Conservation (phyloP, 2,329 filamentous ascomycete species). For the Pseudomassariella vexata region DNA sequence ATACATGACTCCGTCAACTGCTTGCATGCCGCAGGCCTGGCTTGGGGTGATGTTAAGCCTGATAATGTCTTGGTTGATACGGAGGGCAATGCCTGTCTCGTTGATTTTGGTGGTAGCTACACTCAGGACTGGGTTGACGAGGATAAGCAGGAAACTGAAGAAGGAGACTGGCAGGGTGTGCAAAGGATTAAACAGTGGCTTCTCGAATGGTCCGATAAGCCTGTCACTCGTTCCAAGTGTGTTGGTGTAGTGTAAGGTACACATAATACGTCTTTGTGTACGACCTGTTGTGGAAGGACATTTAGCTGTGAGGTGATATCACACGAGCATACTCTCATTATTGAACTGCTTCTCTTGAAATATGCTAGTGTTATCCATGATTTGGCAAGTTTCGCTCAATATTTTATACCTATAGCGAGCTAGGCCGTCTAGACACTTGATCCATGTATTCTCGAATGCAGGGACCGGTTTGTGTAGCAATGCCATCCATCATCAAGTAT, state of each 20-base stretch:
- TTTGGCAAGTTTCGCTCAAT: too few species aligned
- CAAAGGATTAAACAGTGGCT: constrained; percentile 1
- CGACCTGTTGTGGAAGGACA: too few species aligned
- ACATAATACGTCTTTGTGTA: too few species aligned
- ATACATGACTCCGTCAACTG: too few species aligned
- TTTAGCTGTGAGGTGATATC: too few species aligned
- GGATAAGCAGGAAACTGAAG: constrained; percentile 12
- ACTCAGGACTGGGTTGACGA: constrained; percentile 16
- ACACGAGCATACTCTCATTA: too few species aligned
- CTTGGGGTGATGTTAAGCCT: constrained; percentile 10
- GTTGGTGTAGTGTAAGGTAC: too few species aligned
- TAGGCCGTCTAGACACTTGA: constrained; percentile 84
- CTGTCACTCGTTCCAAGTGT: too few species aligned
- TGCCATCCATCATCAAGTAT: constrained; percentile 89
- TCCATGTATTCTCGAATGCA: constrained; percentile 82
- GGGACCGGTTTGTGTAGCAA: constrained; percentile 81
- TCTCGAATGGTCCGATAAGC: too few species aligned
- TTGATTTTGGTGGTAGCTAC: constrained; percentile 18
- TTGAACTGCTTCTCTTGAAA: too few species aligned
- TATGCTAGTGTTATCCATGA: too few species aligned
- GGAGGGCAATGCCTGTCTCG: constrained; percentile 4
- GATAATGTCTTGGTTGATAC: constrained; percentile 6
- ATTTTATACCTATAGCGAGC: constrained; percentile 73
- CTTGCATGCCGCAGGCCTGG: too few species aligned
- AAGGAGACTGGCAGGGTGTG: constrained; percentile 11